phyloP scores from a whole-genome alignment of 805 yeast genomes.

The Isabelozyma rhagii region DNA sequence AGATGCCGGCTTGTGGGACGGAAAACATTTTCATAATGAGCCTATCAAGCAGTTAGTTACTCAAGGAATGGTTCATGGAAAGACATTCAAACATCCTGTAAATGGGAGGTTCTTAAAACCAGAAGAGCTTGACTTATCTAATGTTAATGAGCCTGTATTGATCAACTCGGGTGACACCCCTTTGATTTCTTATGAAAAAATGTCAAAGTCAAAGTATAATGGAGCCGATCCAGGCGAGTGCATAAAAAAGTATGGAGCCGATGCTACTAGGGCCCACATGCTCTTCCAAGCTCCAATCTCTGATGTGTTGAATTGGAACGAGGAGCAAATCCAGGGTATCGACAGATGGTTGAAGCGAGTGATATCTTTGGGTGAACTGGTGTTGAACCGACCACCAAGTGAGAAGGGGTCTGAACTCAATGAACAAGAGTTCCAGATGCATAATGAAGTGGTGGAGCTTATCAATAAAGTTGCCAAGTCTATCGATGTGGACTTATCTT shows the following conservation, averaged over 20 bases:
- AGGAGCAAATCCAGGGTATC: conserved; percentile 77
- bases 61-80: conserved; percentile 98
- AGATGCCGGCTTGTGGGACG: conserved; percentile 67
- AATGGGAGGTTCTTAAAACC: conserved; percentile 77
- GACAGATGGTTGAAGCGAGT: conserved; percentile 81
- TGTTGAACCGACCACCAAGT: not conserved
- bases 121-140: conserved; percentile 56
- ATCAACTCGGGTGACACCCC: conserved; percentile 52
- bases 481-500: conserved; percentile 52
- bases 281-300: conserved; percentile 87
- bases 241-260: conserved; percentile 79
- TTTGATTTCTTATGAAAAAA: conserved; percentile 69
- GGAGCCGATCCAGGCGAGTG: conserved; percentile 89
- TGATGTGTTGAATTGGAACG: conserved; percentile 88
- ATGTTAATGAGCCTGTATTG: conserved; percentile 43
- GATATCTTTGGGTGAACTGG: conserved; percentile 18
- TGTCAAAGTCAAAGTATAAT: conserved; percentile 94
- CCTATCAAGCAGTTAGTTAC: conserved; percentile 81
- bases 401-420: conserved; percentile 13
- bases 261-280: conserved; percentile 90
- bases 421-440: conserved; percentile 51
- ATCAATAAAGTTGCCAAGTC: conserved; percentile 55
- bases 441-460: conserved; percentile 52
- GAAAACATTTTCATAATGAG: conserved; percentile 58
- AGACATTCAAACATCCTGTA: conserved; percentile 69